Evolutionary conservation across 177 flowering plant species (phyloP), one percentile per base, ranked within the genome.

Genomic region (Vitis hybrid): DNA sequence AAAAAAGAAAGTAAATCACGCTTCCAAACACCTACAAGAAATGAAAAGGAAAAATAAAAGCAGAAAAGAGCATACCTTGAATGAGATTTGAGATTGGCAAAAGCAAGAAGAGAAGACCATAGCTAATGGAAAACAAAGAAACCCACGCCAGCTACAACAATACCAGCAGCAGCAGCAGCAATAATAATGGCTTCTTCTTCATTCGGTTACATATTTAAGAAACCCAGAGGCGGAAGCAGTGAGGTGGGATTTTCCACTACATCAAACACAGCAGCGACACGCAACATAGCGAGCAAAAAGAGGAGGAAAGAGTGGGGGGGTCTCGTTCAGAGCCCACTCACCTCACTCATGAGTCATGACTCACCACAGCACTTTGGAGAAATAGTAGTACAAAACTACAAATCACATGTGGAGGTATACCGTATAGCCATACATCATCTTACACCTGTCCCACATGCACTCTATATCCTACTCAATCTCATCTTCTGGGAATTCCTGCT

Each of bases 61-160:
- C 18, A 66, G 2, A 13, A 8, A 56, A 62, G 45, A 62, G 23
- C 60, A 17, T 60, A 84, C 85, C 85, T 74, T 75, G 71, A 73
- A 67, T 11, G 75, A 55, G 70, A 79, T 12, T 64, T 54, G 82
- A 75, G 80, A 65, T 60, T 8, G 65, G 70, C 50, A 70, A 52
- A 74, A 57, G 77, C 75, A 74, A 80, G 80, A 72, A 73, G 83
- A 77, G 60, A 77, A 71, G 54, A 74, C 74, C 86, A 83, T 83
- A 3, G 9, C 64, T 23, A 71, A 7, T 52, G 73, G 32, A 70
- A 12, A 65, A 56, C 21, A 9, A 52, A 68, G 45, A 23, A 2
- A 60, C 60, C 65, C 72, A 45, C 19, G 65, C 49, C 40, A 14
- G 14, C 55, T 7, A 57, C 17, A 52, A 14, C 58, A 70, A 5